These are phyloP conservation scores for Apophysomyces sp. DNA, from an alignment of 371 early-diverging fungal genomes.

Conservation along the genomic window DNA sequence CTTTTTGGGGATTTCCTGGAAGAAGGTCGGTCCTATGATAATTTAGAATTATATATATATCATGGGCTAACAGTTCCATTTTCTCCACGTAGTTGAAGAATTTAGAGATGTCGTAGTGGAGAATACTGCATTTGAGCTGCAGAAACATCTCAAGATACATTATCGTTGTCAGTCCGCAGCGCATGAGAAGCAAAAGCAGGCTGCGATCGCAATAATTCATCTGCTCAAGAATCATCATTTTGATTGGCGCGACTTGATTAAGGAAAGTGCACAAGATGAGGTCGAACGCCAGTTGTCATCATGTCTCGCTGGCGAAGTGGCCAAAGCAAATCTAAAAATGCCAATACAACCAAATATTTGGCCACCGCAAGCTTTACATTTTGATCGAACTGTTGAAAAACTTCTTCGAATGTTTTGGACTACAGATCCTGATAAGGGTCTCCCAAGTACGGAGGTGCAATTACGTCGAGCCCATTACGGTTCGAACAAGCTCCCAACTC, in stretches of 20 bases:
- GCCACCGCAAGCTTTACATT: constrained; percentile 78
- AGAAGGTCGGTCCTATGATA: constrained; percentile 58
- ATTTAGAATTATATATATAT: too few species aligned
- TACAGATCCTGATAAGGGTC: constrained; percentile 68
- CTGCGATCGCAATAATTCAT: constrained; percentile 77
- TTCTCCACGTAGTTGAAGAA: constrained; percentile 20
- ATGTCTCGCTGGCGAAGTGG: constrained; percentile 27
- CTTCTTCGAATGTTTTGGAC: constrained; percentile 80
- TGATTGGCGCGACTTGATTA: constrained; percentile 90
- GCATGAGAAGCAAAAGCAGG: constrained; percentile 62
- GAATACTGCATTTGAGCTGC: constrained; percentile 73
- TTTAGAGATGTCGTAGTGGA: constrained; percentile 81
- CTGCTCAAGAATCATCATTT: constrained; percentile 44
- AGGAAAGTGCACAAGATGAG: constrained; percentile 71
- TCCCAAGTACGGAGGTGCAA: constrained; percentile 54
- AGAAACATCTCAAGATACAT: constrained; percentile 76
- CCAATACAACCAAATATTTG: constrained; percentile 11
- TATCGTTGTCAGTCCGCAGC: constrained; percentile 77
- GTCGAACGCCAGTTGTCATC: constrained; percentile 61
- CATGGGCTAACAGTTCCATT: not conserved
- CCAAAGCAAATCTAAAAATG: constrained; percentile 24
- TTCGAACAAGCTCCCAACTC: constrained; percentile 72
- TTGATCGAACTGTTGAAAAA: constrained; percentile 78
- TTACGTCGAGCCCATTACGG: constrained; percentile 80
- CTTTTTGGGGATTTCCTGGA: constrained; percentile 94